Evolutionary conservation across 148 eudicot species (phyloP).

Genomic region (Amaranthus hypochondriacus): DNA sequence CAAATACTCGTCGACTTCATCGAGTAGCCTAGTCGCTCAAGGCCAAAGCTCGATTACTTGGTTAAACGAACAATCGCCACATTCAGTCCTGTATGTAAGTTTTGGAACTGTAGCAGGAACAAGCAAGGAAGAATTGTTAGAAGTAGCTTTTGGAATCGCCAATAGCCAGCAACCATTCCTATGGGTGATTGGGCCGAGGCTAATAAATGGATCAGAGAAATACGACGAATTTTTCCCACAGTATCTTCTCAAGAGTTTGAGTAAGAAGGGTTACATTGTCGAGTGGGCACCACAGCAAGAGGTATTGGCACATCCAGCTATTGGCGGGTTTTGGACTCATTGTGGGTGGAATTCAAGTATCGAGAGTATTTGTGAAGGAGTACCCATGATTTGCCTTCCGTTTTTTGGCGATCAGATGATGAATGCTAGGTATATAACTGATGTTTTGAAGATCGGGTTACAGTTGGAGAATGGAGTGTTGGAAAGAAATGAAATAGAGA

Average conservation of each 20-base stretch:
- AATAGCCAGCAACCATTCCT: conserved; percentile 45
- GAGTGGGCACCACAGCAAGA: conserved; percentile 51
- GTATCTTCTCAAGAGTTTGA: conserved; percentile 26
- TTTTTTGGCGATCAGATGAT: conserved; percentile 45
- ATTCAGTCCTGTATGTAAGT: conserved; percentile 47
- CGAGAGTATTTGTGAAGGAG: conserved; percentile 56
- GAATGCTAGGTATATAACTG: conserved; percentile 36
- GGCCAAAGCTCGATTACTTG: conserved; percentile 37
- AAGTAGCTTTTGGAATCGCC: conserved; percentile 50
- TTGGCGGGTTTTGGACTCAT: conserved; percentile 62
- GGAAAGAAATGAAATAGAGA: conserved; percentile 32
- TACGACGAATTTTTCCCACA: conserved; percentile 30
- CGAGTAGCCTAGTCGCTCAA: conserved; percentile 23
- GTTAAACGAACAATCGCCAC: conserved; percentile 39
- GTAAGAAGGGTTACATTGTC: conserved; percentile 34
- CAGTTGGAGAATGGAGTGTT: conserved; percentile 30
- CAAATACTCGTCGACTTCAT: conserved; percentile 29
- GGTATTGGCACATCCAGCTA: conserved; percentile 44
- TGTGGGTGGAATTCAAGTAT: conserved; percentile 63
- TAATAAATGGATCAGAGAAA: conserved; percentile 20
- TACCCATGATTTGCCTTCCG: conserved; percentile 57
- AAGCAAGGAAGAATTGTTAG: conserved; percentile 27
- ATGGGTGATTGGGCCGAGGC: conserved; percentile 44
- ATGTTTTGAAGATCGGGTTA: conserved; percentile 45
- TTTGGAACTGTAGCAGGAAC: conserved; percentile 49